phyloP scores from a whole-genome alignment of 2,329 filamentous ascomycete genomes.

The Fusarium armeniacum region DNA sequence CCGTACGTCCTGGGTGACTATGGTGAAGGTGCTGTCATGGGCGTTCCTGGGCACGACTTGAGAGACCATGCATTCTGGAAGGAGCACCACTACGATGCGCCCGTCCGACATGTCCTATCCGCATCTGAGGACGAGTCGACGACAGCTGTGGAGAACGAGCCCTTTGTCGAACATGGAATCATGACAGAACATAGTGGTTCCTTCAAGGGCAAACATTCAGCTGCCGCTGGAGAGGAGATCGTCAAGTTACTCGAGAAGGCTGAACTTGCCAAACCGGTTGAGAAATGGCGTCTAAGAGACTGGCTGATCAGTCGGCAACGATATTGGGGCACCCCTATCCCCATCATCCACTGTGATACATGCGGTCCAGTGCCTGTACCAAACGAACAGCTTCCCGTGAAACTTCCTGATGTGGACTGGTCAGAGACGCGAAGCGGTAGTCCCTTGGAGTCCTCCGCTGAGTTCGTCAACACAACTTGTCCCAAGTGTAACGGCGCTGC shows the following conservation, averaged over 20 bases:
- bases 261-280: constrained; percentile 70
- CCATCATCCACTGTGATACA: constrained; percentile 82
- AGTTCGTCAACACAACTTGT: constrained; percentile 82
- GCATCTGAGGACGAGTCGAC: constrained; percentile 64
- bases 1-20: constrained; percentile 89
- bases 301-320: constrained; percentile 94
- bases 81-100: constrained; percentile 72
- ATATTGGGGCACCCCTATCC: constrained; percentile 93
- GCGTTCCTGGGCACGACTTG: constrained; percentile 86
- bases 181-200: constrained; percentile 76
- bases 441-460: constrained; percentile 77
- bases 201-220: constrained; percentile 74
- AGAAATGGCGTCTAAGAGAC: constrained; percentile 86
- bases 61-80: constrained; percentile 87
- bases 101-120: constrained; percentile 74
- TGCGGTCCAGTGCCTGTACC: constrained; percentile 88
- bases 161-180: constrained; percentile 75
- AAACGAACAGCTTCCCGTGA: constrained; percentile 80
- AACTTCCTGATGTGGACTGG: constrained; percentile 79
- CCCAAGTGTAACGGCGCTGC: constrained; percentile 79
- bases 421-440: constrained; percentile 79
- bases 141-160: constrained; percentile 61
- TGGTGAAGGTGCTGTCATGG: constrained; percentile 91
- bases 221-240: constrained; percentile 72
- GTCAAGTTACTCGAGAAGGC: constrained; percentile 68